phyloP scores from a whole-genome alignment of 352 stramenopile genomes.

The Phytophthora rubi region DNA sequence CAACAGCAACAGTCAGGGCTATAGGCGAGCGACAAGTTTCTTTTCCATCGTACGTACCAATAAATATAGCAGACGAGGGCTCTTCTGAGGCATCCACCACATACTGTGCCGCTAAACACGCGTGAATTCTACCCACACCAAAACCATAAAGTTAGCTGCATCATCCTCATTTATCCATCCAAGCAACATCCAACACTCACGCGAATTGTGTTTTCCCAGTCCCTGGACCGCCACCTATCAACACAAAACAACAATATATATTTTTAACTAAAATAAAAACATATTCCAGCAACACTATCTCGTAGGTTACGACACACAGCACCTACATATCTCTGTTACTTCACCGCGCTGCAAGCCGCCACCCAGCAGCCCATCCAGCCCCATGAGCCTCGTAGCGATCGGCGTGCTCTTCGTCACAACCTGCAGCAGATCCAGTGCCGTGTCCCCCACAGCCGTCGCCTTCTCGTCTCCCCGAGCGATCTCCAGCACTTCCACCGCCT shows the following conservation, averaged over 20 bases:
- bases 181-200: constrained; percentile 24
- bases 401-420: constrained; percentile 38
- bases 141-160: not conserved
- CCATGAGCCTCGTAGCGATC: constrained; percentile 52
- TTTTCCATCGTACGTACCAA: constrained; percentile 45
- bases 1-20: not conserved
- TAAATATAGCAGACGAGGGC: constrained; percentile 51
- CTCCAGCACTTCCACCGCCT: constrained; percentile 44
- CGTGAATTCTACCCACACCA: constrained; percentile 57
- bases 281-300: too few species aligned
- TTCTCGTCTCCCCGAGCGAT: constrained; percentile 13
- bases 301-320: not conserved
- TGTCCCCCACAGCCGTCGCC: constrained; percentile 35
- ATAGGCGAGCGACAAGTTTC: not conserved
- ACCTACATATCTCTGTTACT: constrained; percentile 81
- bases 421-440: constrained; percentile 56
- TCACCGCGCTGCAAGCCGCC: constrained; percentile 73
- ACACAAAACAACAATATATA: not conserved
- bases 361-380: constrained; percentile 65
- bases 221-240: constrained; percentile 62
- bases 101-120: constrained; percentile 69
- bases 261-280: too few species aligned
- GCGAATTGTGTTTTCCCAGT: constrained; percentile 82
- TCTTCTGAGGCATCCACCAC: constrained; percentile 22
- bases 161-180: not conserved